A percentile compares a stretch with the other conserved stretches of the same genome.
Evolutionary conservation across 495 filamentous ascomycete genomes (phyloP).

Genomic region (Polyplosphaeria fusca): DNA sequence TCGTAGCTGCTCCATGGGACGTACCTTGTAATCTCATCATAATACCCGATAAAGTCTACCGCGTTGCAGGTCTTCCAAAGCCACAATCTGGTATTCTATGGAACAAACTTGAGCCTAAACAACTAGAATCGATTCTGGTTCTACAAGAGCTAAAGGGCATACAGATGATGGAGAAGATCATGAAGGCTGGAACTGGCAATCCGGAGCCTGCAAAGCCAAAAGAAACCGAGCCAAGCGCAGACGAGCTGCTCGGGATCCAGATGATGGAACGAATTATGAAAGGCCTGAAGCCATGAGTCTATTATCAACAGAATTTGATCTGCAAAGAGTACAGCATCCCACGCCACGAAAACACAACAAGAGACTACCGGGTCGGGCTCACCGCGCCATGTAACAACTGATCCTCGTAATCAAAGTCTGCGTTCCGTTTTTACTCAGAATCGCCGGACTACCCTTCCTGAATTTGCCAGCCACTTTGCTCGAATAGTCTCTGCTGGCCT

Average conservation of each 20-base stretch:
- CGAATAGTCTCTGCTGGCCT: no score
- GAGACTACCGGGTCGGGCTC: no score
- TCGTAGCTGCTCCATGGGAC: background rate
- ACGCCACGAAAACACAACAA: background rate
- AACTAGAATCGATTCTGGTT: slow-evolving; percentile 2
- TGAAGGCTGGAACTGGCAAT: background rate
- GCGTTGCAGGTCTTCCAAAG: background rate
- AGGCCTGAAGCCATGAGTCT: slow-evolving; percentile 9
- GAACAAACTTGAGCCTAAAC: background rate
- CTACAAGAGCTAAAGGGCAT: slow-evolving; percentile 29
- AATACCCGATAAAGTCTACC: slow-evolving; percentile 4
- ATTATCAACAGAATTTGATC: background rate
- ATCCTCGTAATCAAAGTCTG: no score
- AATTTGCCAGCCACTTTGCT: no score
- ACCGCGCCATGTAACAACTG: no score
- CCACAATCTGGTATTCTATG: slow-evolving; percentile 2
- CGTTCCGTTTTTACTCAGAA: no score
- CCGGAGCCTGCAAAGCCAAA: background rate
- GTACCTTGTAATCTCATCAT: slow-evolving; percentile 9
- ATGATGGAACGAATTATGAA: slow-evolving; percentile 25
- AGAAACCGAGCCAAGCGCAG: slow-evolving; percentile 1
- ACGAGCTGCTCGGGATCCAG: slow-evolving; percentile 19
- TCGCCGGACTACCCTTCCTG: no score
- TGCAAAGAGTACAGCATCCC: background rate
- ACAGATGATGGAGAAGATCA: slow-evolving; percentile 29